Conservation (phyloP, 1,139 yeast genomes). For the Candida tropicalis region DNA sequence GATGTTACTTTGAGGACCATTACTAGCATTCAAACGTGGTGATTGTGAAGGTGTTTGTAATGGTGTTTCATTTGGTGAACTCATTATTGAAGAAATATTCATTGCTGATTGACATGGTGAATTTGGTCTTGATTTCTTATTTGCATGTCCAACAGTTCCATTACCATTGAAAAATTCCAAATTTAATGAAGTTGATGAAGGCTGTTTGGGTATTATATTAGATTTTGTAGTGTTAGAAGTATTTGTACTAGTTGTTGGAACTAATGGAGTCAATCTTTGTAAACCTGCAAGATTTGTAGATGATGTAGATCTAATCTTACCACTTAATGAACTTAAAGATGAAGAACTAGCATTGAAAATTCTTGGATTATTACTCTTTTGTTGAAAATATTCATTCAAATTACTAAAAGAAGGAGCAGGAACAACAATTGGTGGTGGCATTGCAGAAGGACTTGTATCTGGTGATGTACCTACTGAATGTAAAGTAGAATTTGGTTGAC, state of each 20-base stretch:
- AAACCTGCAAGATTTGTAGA: slow-evolving; percentile 26
- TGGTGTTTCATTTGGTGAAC: slow-evolving; percentile 23
- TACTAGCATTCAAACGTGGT: slow-evolving; percentile 39
- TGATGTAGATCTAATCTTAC: slow-evolving; percentile 21
- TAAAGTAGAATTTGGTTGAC: slow-evolving; percentile 23
- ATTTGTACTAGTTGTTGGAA: slow-evolving; percentile 13
- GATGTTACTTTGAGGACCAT: slow-evolving; percentile 12
- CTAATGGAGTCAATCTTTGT: slow-evolving; percentile 46
- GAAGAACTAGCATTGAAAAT: slow-evolving; percentile 28
- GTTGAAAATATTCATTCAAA: slow-evolving; percentile 35
- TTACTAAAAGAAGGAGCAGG: slow-evolving; percentile 29
- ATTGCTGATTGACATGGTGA: slow-evolving; percentile 31
- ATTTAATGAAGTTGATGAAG: slow-evolving; percentile 26
- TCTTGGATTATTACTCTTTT: slow-evolving; percentile 19
- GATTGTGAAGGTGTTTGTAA: slow-evolving; percentile 45
- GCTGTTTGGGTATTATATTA: slow-evolving; percentile 15
- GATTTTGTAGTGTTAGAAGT: slow-evolving; percentile 9
- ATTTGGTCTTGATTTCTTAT: slow-evolving; percentile 45
- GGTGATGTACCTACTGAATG: slow-evolving; percentile 41
- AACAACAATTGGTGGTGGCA: slow-evolving; percentile 11
- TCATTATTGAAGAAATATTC: slow-evolving; percentile 17
- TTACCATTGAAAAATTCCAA: slow-evolving; percentile 28
- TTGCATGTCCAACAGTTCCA: slow-evolving; percentile 13
- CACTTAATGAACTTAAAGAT: slow-evolving; percentile 30
- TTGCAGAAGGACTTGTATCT: slow-evolving; percentile 18